Evolutionary conservation across 768 basidiomycete genomes (phyloP), one percentile per base, ranked within the genome.

Genomic region (Boletus huronensis): DNA sequence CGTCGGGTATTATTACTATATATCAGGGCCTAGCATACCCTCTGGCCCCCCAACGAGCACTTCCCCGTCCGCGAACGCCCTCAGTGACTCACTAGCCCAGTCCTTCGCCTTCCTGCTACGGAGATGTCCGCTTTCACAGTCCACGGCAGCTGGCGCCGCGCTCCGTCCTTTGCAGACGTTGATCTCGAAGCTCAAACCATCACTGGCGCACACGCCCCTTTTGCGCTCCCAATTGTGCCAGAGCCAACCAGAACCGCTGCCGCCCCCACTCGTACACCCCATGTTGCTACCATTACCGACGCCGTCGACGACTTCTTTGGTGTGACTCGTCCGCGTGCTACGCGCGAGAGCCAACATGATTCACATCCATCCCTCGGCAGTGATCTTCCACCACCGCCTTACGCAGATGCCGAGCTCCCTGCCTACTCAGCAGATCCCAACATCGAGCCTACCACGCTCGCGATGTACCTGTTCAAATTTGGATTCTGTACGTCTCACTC

Each of bases 401-500:
- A 75, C 40, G 54, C 55, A 29, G 59, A 67, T 28, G 46, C 54
- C 13, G 73, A 65, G 31, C 67, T 67, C 6, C 75, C 72, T 17
- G 65, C 72, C 11, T 77, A 77, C 52, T 59, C 65, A 7, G 54
- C 62, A 14, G 28, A 52, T 23, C 36, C 72, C 13, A 32, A 44
- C 29, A 66, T 64, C 7, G 74, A 77, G 64, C 77, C 75, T 29
- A 58, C 64, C 36, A 78, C 78, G 40, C 73, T 80, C 52, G 78
- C 78, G 1, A 72, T 67, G 65, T 75, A 76, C 58, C 69, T 80
- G 36, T 81, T 80, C 72, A 77, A 73, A 55, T 77, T 74, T 28
- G 79, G 80, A 23, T 80, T 80, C 62, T 28, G 79, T 81, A 57
- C 65, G 79, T 73, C 6, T 45, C 31, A 2, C 35, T 11, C 17